Base-by-base conservation (phyloP, 1,284 basidiomycete species). In the Tremellales sp. region DNA sequence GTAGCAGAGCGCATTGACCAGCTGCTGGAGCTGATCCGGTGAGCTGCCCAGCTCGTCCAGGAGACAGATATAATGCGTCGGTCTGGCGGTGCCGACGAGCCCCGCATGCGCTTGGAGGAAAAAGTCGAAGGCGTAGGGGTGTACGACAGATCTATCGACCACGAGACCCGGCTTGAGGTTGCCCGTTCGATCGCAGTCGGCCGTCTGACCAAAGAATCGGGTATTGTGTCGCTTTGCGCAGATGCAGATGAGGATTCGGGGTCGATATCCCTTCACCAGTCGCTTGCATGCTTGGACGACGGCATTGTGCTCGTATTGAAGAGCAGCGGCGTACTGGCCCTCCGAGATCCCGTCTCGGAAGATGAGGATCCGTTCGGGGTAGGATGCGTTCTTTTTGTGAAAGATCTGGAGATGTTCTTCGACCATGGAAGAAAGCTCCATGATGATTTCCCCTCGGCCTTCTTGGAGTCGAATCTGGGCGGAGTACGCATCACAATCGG, bases 311-410 rank as follows among this genome's bases (percentile, higher is more conserved):
- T 76, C 74, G 41, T 66, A 58, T 29, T 71, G 60, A 3, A 74
- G 60, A 16, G 70, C 71, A 2, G 65, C 58, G 26, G 71, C 66
- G 50, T 71, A 75, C 56, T 77, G 75, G 0, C 75, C 75, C 46
- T 76, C 74, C 19, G 68, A 71, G 22, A 77, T 71, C 26, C 75
- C 75, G 51, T 76, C 75, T 47, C 75, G 71, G 62, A 73, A 73
- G 47, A 75, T 62, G 42, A 74, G 58, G 40, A 75, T 70, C 21
- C 61, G 62, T 5, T 68, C 60, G 9, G 73, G 71, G 27, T 69
- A 60, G 27, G 60, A 65, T 32, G 53, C 48, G 41, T 72, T 70
- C 29, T 57, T 50, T 34, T 63, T 57, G 16, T 53, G 39, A 45
- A 65, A 73, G 22, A 61, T 59, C 35, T 58, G 50, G 19, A 74